Percentiles rank a stretch among this genome's conserved stretches.
Conservation (phyloP, 208 protist species). For the Herpetomonas tarakana region DNA sequence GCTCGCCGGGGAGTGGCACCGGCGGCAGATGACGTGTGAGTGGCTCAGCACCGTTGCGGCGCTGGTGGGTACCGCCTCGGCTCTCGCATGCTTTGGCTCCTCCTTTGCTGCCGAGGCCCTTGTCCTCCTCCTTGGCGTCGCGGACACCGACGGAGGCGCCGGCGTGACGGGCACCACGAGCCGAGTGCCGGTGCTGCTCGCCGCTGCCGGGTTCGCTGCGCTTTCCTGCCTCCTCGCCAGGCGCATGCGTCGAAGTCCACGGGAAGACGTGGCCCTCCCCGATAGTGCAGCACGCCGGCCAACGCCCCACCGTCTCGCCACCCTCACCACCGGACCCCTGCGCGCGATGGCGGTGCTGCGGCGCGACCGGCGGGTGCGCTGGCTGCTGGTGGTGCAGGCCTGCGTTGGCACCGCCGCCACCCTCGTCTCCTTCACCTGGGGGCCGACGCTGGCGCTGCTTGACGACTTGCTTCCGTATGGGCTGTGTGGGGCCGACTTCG, state of each 20-base stretch:
- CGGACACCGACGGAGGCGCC: background rate
- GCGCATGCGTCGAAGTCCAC: background rate
- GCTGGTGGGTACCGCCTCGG: background rate
- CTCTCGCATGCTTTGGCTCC: background rate
- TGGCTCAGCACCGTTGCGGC: background rate
- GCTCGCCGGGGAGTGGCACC: background rate
- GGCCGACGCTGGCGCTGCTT: slow-evolving; percentile 50
- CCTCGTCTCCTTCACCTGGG: slow-evolving; percentile 91
- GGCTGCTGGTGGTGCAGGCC: slow-evolving; percentile 55
- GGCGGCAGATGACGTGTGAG: background rate
- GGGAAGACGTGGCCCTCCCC: background rate
- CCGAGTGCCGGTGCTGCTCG: background rate
- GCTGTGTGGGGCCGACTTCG: slow-evolving; percentile 37
- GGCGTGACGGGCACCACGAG: background rate
- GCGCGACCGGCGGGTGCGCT: slow-evolving; percentile 19
- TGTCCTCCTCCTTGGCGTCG: background rate
- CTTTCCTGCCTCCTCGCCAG: background rate
- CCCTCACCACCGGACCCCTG: no score
- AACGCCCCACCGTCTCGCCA: background rate
- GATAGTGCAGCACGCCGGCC: no score
- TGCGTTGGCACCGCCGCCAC: slow-evolving; percentile 90
- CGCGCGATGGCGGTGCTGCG: slow-evolving; percentile 3
- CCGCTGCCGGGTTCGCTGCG: background rate
- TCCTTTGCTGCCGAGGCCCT: background rate
- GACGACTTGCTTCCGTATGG: slow-evolving; percentile 45